Evolutionary conservation across 2,329 filamentous ascomycete species (phyloP), one percentile per base, ranked within the genome.

Genomic region (Fusarium nelsonii): DNA sequence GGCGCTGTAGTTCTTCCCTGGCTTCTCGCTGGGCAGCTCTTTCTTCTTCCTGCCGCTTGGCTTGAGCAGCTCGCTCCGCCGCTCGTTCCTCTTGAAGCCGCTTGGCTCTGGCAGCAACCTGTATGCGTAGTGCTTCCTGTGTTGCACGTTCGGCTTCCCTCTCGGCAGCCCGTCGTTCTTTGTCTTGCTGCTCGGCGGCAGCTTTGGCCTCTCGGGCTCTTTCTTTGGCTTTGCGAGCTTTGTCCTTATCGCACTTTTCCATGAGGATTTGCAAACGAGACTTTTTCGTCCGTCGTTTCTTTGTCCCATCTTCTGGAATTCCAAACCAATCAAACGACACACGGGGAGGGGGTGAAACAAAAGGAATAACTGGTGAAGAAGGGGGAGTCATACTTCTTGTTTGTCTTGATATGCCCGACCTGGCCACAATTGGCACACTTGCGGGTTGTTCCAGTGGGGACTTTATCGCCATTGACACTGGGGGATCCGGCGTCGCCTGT

Each of bases 381-480:
- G 65, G 70, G 64, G 63, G 59, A 51, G 58, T 80, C 85, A 81
- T 88, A 96, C 93, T 97, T 98, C 84, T 97, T 97, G 84, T 98
- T 98, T 48, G 95, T 98, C 82, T 97, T 97, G 84, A 99, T 99
- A 77, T 99, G 96, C 33, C 96, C 96, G 56, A 97, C 92, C 79
- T 96, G 92, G 51, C 96, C 96, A 81, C 96, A 99, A 80, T 97
- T 98, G 71, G 96, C 96, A 82, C 96, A 99, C 83, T 98, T 98
- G 74, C 97, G 88, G 34, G 91, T 91, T 58, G 93, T 97, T 65
- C 90, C 89, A 48, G 83, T 86, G 63, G 84, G 82, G 74, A 85
- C 82, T 75, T 88, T 87, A 76, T 85, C 86, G 26, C 75, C 76
- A 58, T 64, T 70, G 32, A 77, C 73, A 62, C 85, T 85, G 26